Evolutionary conservation across 176 grass and related monocot species (phyloP).

Genomic region (Aegilops bicornis): DNA sequence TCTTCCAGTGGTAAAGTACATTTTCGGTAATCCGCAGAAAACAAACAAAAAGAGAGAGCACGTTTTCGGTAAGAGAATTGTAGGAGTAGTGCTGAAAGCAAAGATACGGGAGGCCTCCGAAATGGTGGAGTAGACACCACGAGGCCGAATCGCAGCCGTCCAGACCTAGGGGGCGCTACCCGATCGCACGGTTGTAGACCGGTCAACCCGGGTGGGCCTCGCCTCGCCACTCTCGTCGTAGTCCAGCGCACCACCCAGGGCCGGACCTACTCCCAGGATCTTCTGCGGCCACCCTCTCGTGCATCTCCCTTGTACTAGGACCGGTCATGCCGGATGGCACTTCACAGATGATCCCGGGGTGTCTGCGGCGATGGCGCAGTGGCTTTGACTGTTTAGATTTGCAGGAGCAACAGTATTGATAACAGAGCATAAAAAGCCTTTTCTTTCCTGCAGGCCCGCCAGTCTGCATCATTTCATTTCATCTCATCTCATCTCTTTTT

Average conservation of each 20-base stretch:
- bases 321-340: no score
- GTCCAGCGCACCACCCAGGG: background rate
- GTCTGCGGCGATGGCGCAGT: background rate
- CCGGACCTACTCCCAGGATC: background rate
- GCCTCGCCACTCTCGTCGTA: background rate
- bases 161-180: fast-evolving
- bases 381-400: slow-evolving; percentile 11
- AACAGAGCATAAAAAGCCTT: background rate
- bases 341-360: background rate
- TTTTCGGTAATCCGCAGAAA: background rate
- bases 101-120: background rate
- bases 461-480: background rate
- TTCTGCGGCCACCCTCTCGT: background rate
- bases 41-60: no score
- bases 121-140: background rate
- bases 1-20: no score
- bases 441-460: background rate
- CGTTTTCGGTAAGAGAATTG: background rate
- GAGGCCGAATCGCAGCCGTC: background rate
- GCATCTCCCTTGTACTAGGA: background rate
- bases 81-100: background rate
- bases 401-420: background rate
- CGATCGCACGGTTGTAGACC: background rate
- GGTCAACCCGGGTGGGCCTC: background rate
- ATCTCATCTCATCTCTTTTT: no score